Conservation (phyloP, 352 stramenopile species). For the Pythium scleroteichum region DNA sequence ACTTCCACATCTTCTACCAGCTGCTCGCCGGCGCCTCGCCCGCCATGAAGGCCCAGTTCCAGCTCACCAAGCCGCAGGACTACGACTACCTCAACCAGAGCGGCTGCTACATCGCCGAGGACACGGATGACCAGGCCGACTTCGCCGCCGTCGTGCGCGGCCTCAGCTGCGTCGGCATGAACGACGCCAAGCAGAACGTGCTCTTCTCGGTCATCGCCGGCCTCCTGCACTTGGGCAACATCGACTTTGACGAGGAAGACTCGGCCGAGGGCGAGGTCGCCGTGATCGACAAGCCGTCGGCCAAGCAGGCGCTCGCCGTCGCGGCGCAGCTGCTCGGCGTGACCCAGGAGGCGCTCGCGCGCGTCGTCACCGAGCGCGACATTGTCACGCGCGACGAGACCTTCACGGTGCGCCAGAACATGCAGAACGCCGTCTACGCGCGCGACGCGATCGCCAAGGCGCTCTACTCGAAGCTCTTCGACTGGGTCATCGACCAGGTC, state of each 20-base stretch:
- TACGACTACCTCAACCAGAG: constrained; percentile 95
- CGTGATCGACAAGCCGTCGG: constrained; percentile 68
- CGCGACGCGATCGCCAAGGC: constrained; percentile 93
- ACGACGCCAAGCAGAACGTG: constrained; percentile 59
- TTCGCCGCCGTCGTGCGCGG: constrained; percentile 73
- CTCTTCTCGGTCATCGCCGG: constrained; percentile 94
- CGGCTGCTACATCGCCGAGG: constrained; percentile 91
- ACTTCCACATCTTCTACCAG: constrained; percentile 97
- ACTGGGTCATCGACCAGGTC: constrained; percentile 92
- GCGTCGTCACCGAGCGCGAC: constrained; percentile 86
- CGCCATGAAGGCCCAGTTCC: constrained; percentile 53
- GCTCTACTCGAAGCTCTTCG: constrained; percentile 92
- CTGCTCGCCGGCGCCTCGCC: constrained; percentile 70
- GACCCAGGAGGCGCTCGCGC: constrained; percentile 53
- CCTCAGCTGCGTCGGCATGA: constrained; percentile 79
- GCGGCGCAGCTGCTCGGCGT: constrained; percentile 74
- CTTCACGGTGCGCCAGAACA: constrained; percentile 81
- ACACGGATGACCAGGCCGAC: constrained; percentile 89
- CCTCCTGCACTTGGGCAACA: constrained; percentile 96
- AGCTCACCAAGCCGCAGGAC: constrained; percentile 77
- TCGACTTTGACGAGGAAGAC: constrained; percentile 93
- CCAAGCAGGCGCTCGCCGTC: constrained; percentile 56
- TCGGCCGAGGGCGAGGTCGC: constrained; percentile 76
- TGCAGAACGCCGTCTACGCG: constrained; percentile 83
- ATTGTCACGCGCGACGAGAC: constrained; percentile 85